phyloP scores from a whole-genome alignment of 257 asterid genomes.

The Primulina huaijiensis region DNA sequence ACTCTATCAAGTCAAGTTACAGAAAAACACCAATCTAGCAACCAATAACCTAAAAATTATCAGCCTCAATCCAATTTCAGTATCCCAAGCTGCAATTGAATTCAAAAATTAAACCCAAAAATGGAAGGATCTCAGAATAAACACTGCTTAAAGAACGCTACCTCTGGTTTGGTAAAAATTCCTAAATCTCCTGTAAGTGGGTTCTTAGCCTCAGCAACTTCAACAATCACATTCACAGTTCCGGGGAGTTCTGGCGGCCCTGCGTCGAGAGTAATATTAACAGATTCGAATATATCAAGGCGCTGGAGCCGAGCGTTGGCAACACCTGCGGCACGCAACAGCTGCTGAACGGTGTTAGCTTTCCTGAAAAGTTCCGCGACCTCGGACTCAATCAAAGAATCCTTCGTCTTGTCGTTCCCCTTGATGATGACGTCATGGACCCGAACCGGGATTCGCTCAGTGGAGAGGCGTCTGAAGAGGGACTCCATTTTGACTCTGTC shows the following conservation, averaged over 20 bases:
- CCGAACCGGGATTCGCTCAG: conserved; percentile 64
- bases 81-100: conserved; percentile 19
- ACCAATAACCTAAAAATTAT: background rate
- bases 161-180: conserved; percentile 81
- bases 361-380: conserved; percentile 51
- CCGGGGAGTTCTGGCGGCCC: conserved; percentile 97
- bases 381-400: conserved; percentile 61
- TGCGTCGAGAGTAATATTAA: conserved; percentile 64
- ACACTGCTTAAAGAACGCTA: conserved; percentile 20
- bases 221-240: conserved; percentile 74
- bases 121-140: conserved; percentile 8
- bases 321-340: conserved; percentile 55
- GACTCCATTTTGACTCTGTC: conserved; percentile 54
- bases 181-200: conserved; percentile 72
- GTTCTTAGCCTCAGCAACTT: conserved; percentile 58
- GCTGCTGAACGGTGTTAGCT: conserved; percentile 65
- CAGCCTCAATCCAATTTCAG: conserved; percentile 9
- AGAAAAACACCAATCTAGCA: background rate
- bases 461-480: conserved; percentile 52
- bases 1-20: background rate
- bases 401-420: conserved; percentile 83
- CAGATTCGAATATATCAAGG: conserved; percentile 76
- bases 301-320: conserved; percentile 60
- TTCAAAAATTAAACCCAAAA: background rate
- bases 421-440: conserved; percentile 84